Evolutionary conservation across 345 rosid genomes (phyloP).

Genomic region (Bruguiera gymnorhiza): DNA sequence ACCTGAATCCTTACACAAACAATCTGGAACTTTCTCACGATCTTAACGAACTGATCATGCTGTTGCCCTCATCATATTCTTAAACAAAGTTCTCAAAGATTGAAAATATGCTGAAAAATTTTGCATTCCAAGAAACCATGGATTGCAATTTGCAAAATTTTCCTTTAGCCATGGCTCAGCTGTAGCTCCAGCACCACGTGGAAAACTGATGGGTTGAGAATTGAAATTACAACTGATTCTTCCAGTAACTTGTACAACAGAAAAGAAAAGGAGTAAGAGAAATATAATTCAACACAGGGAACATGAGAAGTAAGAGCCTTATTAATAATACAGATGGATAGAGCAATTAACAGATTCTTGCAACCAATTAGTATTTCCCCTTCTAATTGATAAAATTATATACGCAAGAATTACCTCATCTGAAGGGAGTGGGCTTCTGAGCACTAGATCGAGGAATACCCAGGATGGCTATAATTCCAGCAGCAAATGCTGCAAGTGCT

Average conservation of each 20-base stretch:
- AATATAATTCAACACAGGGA: not conserved
- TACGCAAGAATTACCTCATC: slow-evolving; percentile 38
- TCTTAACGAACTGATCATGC: not conserved
- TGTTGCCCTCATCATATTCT: slow-evolving; percentile 6
- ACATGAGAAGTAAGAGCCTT: slow-evolving; percentile 17
- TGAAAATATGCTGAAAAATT: not conserved
- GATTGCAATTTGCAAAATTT: not conserved
- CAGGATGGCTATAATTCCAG: slow-evolving; percentile 75
- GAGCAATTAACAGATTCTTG: slow-evolving; percentile 1
- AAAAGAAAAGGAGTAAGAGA: not conserved
- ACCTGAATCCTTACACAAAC: slow-evolving; percentile 8
- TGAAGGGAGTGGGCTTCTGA: slow-evolving; percentile 52
- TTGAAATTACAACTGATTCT: slow-evolving; percentile 6
- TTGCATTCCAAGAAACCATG: not conserved
- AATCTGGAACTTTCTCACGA: not conserved
- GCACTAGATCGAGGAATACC: slow-evolving; percentile 76
- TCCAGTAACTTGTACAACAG: slow-evolving; percentile 11
- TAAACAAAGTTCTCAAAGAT: slow-evolving; percentile 4
- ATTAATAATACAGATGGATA: slow-evolving; percentile 14
- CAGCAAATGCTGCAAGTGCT: slow-evolving; percentile 55
- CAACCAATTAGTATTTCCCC: not conserved
- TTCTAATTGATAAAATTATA: not conserved
- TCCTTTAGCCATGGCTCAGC: not conserved
- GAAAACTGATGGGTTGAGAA: slow-evolving; percentile 1
- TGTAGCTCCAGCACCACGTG: slow-evolving; percentile 2